phyloP scores from a whole-genome alignment of 305 asterid genomes.

The Andrographis paniculata region DNA sequence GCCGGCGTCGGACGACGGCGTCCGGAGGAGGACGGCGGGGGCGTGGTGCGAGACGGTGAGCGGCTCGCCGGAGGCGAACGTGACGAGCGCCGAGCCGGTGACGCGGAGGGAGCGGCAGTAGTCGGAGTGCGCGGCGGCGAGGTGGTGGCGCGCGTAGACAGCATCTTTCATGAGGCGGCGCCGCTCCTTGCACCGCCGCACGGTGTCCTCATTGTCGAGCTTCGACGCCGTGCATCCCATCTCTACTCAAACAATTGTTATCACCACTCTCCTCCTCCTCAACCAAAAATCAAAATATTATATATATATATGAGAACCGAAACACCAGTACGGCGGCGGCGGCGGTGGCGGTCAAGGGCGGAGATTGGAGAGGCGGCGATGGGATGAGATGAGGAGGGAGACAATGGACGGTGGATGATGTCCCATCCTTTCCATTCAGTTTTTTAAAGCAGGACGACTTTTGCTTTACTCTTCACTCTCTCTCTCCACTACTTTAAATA shows the following conservation, averaged over 20 bases:
- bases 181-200: conserved; percentile 94
- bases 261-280: neutral
- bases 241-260: no score
- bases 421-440: neutral
- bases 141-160: conserved; percentile 77
- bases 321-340: neutral
- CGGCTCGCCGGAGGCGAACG: conserved; percentile 80
- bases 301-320: no score
- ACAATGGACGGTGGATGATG: conserved; percentile 1
- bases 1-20: conserved; percentile 33
- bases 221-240: conserved; percentile 97
- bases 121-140: conserved; percentile 91
- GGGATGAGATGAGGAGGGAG: neutral
- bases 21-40: conserved; percentile 72
- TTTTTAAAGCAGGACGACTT: neutral
- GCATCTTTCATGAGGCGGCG: conserved; percentile 85
- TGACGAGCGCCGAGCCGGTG: conserved; percentile 75
- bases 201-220: conserved; percentile 90
- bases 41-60: conserved; percentile 70
- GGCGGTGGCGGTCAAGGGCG: neutral
- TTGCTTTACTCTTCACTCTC: neutral
- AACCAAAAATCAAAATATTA: neutral
- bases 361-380: neutral
- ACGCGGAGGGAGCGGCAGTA: conserved; percentile 81
- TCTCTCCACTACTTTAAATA: neutral